Evolutionary conservation across 2,329 filamentous ascomycete genomes (phyloP).

Genomic region (Epichloe coenophiala): DNA sequence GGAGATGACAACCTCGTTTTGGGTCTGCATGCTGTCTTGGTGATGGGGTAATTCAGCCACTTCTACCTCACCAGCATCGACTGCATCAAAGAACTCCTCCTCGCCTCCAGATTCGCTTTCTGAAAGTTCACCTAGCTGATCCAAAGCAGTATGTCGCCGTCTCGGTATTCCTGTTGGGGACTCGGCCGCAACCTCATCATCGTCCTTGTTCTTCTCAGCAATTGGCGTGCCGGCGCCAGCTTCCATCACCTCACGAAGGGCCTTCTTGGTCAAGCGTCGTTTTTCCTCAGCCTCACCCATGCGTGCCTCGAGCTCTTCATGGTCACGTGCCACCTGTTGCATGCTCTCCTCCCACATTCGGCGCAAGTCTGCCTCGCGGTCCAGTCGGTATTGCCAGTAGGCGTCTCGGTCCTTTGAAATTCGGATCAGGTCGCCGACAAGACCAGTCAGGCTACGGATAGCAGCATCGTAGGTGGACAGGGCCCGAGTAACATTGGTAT

Average conservation of each 20-base stretch:
- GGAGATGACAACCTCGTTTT: slow-evolving; percentile 27
- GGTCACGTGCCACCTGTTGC: slow-evolving; percentile 89
- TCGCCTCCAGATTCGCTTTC: slow-evolving; percentile 73
- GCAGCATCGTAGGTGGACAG: slow-evolving; percentile 78
- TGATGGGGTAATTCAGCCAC: slow-evolving; percentile 51
- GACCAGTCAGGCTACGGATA: slow-evolving; percentile 70
- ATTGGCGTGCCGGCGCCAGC: slow-evolving; percentile 21
- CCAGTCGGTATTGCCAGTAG: slow-evolving; percentile 92
- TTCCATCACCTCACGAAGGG: slow-evolving; percentile 73
- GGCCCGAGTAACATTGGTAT: slow-evolving; percentile 63
- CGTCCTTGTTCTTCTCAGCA: slow-evolving; percentile 18
- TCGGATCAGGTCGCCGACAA: slow-evolving; percentile 75
- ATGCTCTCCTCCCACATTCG: slow-evolving; percentile 99
- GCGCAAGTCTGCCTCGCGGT: slow-evolving; percentile 80
- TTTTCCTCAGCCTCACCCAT: slow-evolving; percentile 86
- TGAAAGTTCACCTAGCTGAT: slow-evolving; percentile 59
- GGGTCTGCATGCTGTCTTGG: slow-evolving; percentile 24
- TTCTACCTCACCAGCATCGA: slow-evolving; percentile 84
- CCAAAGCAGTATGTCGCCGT: slow-evolving; percentile 52
- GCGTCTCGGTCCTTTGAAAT: slow-evolving; percentile 90
- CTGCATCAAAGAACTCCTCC: slow-evolving; percentile 93
- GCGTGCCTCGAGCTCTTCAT: slow-evolving; percentile 77
- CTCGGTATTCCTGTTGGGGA: slow-evolving; percentile 28
- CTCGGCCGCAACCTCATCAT: slow-evolving; percentile 20
- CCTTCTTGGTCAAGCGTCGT: slow-evolving; percentile 76